Percentiles rank a stretch among this genome's conserved stretches.
Conservation (phyloP, 2,329 filamentous ascomycete genomes). For the Capronia coronata region DNA sequence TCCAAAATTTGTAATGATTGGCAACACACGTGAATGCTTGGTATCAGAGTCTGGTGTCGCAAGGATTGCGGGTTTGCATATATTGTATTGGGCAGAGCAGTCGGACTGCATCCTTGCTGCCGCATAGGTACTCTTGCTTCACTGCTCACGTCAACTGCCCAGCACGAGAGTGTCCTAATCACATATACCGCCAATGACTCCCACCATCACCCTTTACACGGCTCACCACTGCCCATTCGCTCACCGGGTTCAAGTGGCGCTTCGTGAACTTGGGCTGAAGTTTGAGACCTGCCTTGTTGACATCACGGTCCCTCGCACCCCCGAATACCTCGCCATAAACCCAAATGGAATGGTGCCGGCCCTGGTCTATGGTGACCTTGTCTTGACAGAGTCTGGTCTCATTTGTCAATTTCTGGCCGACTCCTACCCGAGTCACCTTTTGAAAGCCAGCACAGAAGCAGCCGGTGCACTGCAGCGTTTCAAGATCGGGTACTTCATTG, state of each 20-base stretch:
- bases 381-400: conserved; percentile 40
- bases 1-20: conserved; percentile 3
- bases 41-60: not conserved
- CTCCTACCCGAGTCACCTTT: conserved; percentile 55
- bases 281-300: conserved; percentile 44
- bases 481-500: conserved; percentile 63
- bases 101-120: too few species aligned
- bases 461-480: conserved; percentile 58
- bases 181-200: conserved; percentile 1
- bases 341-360: conserved; percentile 33
- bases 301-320: conserved; percentile 7
- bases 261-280: conserved; percentile 58
- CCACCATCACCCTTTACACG: conserved; percentile 61
- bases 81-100: conserved; percentile 2
- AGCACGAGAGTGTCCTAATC: not conserved
- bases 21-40: not conserved
- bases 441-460: conserved; percentile 49
- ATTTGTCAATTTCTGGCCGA: conserved; percentile 38
- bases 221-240: conserved; percentile 64
- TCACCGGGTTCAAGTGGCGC: conserved; percentile 67
- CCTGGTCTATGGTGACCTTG: conserved; percentile 32
- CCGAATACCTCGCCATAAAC: conserved; percentile 29
- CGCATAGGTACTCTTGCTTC: too few species aligned
- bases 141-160: too few species aligned
- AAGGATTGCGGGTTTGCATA: conserved; percentile 1